Evolutionary conservation across 257 asterid genomes (phyloP).

Genomic region (Cordia subcordata): DNA sequence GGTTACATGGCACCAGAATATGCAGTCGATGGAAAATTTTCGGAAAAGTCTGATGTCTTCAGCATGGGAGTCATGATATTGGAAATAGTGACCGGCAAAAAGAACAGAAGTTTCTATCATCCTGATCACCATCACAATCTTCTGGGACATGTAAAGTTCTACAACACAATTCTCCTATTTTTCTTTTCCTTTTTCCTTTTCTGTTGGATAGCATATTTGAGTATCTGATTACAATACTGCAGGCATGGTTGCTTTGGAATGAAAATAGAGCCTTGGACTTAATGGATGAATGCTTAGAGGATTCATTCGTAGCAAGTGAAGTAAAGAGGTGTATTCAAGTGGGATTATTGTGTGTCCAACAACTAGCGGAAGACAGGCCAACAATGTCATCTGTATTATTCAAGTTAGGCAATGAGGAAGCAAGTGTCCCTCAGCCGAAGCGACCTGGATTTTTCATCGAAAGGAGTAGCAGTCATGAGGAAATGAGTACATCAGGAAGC

Average conservation of each 20-base stretch:
- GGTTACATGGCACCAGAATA: conserved; percentile 8
- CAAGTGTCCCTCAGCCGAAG: conserved; percentile 21
- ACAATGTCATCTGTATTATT: conserved; percentile 17
- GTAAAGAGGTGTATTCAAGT: conserved; percentile 17
- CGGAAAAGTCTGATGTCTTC: background rate
- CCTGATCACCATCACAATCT: conserved; percentile 14
- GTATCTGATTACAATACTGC: background rate
- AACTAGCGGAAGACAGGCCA: conserved; percentile 24
- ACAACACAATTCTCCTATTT: background rate
- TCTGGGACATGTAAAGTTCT: conserved; percentile 23
- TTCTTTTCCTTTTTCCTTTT: background rate
- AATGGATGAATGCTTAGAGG: conserved; percentile 19
- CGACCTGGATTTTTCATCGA: conserved; percentile 29
- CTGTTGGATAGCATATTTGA: background rate
- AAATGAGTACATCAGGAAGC: conserved; percentile 3
- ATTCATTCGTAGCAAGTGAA: conserved; percentile 11
- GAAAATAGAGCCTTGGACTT: conserved; percentile 12
- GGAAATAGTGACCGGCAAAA: background rate
- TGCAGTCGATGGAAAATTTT: conserved; percentile 2
- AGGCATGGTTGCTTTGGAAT: conserved; percentile 29
- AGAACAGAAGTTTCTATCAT: conserved; percentile 1
- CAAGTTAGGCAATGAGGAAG: conserved; percentile 25
- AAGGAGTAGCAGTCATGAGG: conserved; percentile 2
- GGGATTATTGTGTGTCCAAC: conserved; percentile 23
- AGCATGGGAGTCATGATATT: conserved; percentile 5